These are phyloP conservation scores for Babjeviella inositovora DNA, from an alignment of 805 yeast species.

Conservation along the genomic window DNA sequence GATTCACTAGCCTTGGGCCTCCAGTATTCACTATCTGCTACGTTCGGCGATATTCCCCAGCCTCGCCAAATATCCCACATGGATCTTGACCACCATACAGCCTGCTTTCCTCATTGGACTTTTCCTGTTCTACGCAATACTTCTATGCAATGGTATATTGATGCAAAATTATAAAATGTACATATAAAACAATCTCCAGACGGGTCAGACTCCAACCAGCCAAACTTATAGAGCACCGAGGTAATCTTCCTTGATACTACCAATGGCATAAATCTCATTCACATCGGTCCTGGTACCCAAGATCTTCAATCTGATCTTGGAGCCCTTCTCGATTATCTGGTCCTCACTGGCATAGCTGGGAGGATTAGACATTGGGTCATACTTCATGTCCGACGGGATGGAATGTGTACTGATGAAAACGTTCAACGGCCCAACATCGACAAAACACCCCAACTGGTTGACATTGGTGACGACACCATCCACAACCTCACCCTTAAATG, in stretches of 20 bases:
- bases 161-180: no score
- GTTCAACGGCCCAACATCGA: constrained; percentile 93
- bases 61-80: no score
- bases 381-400: constrained; percentile 87
- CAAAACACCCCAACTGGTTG: constrained; percentile 90
- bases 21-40: no score
- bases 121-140: no score
- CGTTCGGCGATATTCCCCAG: no score
- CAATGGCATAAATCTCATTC: constrained; percentile 93
- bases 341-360: constrained; percentile 97
- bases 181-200: no score
- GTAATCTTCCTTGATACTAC: constrained; percentile 95
- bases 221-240: constrained; percentile 72
- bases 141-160: no score
- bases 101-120: no score
- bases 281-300: constrained; percentile 98
- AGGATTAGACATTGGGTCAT: constrained; percentile 90
- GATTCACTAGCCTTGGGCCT: no score
- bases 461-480: constrained; percentile 94
- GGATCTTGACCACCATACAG: no score
- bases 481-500: constrained; percentile 97
- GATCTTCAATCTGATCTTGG: constrained; percentile 84
- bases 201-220: no score
- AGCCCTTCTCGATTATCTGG: constrained; percentile 87
- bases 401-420: constrained; percentile 91